phyloP scores from a whole-genome alignment of 495 filamentous ascomycete species.

The Lichenothelia convexa region DNA sequence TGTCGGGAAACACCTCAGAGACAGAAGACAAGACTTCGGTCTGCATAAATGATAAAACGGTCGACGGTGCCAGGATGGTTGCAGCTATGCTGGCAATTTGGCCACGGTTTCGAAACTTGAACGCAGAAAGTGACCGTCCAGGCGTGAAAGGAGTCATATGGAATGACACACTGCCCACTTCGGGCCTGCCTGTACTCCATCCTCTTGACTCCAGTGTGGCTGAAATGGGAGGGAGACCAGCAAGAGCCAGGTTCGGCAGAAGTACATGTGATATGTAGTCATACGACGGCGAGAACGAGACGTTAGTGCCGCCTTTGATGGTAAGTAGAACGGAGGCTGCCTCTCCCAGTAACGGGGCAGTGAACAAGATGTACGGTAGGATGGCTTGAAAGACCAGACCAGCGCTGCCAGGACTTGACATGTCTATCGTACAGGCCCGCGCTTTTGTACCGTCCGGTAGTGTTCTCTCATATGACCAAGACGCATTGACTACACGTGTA shows the following conservation, averaged over 20 bases:
- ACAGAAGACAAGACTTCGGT: constrained; percentile 2
- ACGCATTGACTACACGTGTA: constrained; percentile 1
- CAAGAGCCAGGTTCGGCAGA: constrained; percentile 42
- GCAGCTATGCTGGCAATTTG: constrained; percentile 35
- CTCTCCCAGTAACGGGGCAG: not conserved
- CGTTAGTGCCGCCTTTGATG: constrained; percentile 65
- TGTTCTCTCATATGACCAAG: not conserved
- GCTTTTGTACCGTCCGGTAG: constrained; percentile 2
- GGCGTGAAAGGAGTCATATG: constrained; percentile 32
- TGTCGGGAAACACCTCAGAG: constrained; percentile 2
- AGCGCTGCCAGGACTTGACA: constrained; percentile 31
- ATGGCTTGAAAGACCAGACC: constrained; percentile 68
- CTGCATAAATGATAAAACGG: constrained; percentile 15
- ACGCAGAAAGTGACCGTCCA: constrained; percentile 27
- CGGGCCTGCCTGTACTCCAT: constrained; percentile 43
- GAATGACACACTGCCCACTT: constrained; percentile 41
- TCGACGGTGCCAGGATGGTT: constrained; percentile 33
- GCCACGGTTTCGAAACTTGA: constrained; percentile 27
- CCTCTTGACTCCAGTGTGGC: constrained; percentile 39
- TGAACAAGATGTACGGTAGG: constrained; percentile 54
- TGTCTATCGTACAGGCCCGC: constrained; percentile 18
- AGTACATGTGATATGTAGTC: constrained; percentile 67
- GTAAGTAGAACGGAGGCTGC: constrained; percentile 26
- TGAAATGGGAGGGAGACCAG: constrained; percentile 41
- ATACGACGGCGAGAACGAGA: constrained; percentile 48